Conservation (phyloP, 495 filamentous ascomycete species). For the Penicillium pulvis region DNA sequence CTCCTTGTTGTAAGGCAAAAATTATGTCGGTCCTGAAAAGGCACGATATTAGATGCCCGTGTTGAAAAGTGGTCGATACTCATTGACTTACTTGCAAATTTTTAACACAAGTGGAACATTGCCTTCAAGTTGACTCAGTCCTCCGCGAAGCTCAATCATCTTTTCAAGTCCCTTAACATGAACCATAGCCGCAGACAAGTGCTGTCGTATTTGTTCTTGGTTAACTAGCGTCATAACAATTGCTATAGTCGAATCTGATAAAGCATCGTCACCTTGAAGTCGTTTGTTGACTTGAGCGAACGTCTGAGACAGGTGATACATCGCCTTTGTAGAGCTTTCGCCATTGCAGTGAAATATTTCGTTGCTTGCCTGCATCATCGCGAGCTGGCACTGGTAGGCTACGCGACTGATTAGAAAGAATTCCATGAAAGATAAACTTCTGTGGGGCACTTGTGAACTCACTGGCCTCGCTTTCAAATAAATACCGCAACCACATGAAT, state of each 20-base stretch:
- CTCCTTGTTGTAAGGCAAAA: conserved; percentile 17
- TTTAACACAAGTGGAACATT: conserved; percentile 20
- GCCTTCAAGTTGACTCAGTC: conserved; percentile 21
- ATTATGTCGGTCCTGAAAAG: conserved; percentile 23
- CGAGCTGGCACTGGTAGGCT: conserved; percentile 27
- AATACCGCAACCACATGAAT: conserved; percentile 18
- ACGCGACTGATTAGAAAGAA: neutral
- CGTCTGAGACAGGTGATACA: conserved; percentile 28
- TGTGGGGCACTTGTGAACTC: conserved; percentile 2
- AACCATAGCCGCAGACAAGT: conserved; percentile 17
- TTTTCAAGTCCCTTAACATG: conserved; percentile 23
- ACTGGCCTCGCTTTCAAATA: conserved; percentile 26
- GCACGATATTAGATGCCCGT: neutral
- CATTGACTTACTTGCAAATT: conserved; percentile 30
- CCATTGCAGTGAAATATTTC: conserved; percentile 19
- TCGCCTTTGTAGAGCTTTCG: conserved; percentile 19
- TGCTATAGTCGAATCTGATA: conserved; percentile 26
- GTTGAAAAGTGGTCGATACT: neutral
- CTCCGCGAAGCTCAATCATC: conserved; percentile 27
- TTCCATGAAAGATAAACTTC: no score
- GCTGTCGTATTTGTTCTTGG: conserved; percentile 24
- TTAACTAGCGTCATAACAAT: conserved; percentile 20
- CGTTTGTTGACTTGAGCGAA: conserved; percentile 19
- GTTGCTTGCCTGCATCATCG: conserved; percentile 27
- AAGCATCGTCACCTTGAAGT: conserved; percentile 20